Base-by-base conservation (phyloP, 805 yeast species). In the Ogataea parapolymorpha region DNA sequence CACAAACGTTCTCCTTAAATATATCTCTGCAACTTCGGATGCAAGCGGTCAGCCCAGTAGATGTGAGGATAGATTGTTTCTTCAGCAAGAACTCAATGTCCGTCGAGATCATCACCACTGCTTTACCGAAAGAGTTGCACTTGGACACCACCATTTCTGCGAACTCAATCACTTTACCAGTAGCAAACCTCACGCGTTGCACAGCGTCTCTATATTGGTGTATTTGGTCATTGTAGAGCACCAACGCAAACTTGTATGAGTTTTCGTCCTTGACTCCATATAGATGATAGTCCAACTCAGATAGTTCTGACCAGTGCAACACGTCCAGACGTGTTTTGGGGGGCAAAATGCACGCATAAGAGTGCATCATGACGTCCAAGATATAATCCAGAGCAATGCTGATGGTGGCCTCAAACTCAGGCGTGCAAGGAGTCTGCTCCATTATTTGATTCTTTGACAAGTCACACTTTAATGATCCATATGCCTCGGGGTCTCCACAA, bases 401-500 rank as follows among this genome's bases (percentile, higher is more conserved):
- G 2, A 84, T 54, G 0, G 81, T 72, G 16, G 53, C 14, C 52
- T 48, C 26, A 70, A 66, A 0, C 75, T 58, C 2, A 48, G 48
- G 22, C 49, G 53, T 58, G 0, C 85, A 79, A 9, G 82, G 41
- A 1, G 49, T 48, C 14, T 44, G 39, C 13, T 35, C 40, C 10
- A 32, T 23, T 11, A 23, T 22, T 5, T 27, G 33, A 0, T 43
- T 18, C 2, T 38, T 41, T 32, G 61, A 63, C 35, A 70, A 56
- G 14, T 68, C 67, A 58, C 95, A 87, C 11, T 65, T 54, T 31
- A 79, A 65, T 1, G 70, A 62, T 12, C 60, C 61, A 89, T 95
- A 88, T 0, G 95, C 95, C 55, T 85, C 95, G 0, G 80, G 77
- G 54, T 88, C 95, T 4, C 96, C 95, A 60, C 96, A 87, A 55